Evolutionary conservation across 208 protist species (phyloP).

Genomic region (Willaertia magna): DNA sequence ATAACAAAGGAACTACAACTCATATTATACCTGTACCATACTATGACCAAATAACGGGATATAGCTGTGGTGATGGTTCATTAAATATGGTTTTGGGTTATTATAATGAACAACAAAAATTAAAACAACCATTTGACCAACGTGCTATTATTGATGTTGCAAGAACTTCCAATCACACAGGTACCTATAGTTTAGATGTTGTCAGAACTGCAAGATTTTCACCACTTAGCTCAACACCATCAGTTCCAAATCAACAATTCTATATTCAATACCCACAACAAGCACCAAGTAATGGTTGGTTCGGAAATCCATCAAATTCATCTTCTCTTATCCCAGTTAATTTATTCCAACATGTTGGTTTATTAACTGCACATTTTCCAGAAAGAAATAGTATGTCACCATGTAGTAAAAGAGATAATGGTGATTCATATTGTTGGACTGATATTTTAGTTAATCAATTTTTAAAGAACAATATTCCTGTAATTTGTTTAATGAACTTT

Average conservation of each 20-base stretch:
- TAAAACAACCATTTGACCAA: neutral
- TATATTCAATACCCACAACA: neutral
- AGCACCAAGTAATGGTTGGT: neutral
- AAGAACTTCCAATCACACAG: neutral
- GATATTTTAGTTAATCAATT: neutral
- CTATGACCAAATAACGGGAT: neutral
- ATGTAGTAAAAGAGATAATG: neutral
- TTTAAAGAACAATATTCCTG: neutral
- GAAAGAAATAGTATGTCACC: neutral
- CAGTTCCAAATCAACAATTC: neutral
- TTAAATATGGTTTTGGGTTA: neutral
- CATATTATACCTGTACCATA: neutral
- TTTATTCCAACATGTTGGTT: neutral
- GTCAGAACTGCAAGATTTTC: neutral
- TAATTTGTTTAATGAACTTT: neutral
- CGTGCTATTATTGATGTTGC: neutral
- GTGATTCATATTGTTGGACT: neutral
- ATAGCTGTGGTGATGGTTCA: neutral
- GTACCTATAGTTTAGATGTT: neutral
- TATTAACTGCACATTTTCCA: neutral
- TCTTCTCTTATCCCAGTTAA: neutral
- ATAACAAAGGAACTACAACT: neutral
- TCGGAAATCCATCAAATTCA: neutral
- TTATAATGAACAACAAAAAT: neutral
- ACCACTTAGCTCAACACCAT: neutral